Conservation (phyloP, 805 yeast species). For the Ogataea corticis region DNA sequence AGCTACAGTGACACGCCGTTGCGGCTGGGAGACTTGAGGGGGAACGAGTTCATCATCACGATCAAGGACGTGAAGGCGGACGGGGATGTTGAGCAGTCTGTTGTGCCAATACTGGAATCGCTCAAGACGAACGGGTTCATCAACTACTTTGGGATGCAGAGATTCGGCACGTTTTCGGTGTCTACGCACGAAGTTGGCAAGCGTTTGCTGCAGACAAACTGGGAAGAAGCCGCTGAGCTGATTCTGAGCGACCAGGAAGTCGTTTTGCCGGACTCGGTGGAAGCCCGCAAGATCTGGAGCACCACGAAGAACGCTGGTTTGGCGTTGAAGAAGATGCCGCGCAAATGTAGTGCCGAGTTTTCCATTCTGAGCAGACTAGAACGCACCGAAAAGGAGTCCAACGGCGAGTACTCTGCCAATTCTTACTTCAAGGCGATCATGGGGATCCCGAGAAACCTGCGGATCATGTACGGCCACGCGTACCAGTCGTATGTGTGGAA, state of each 20-base stretch:
- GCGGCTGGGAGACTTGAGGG: slow-evolving; percentile 78
- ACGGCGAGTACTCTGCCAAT: slow-evolving; percentile 46
- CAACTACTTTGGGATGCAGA: slow-evolving; percentile 96
- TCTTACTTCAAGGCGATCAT: slow-evolving; percentile 79
- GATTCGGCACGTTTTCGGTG: slow-evolving; percentile 94
- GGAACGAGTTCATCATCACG: slow-evolving; percentile 87
- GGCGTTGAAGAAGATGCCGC: slow-evolving; percentile 80
- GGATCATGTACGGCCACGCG: slow-evolving; percentile 96
- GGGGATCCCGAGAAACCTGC: slow-evolving; percentile 87
- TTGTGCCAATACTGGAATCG: slow-evolving; percentile 55
- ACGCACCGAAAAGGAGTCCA: slow-evolving; percentile 48
- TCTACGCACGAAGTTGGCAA: slow-evolving; percentile 89
- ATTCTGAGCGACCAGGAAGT: slow-evolving; percentile 83
- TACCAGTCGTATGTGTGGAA: slow-evolving; percentile 98
- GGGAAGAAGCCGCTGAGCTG: slow-evolving; percentile 78
- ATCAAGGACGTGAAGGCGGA: slow-evolving; percentile 65
- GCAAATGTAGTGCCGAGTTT: slow-evolving; percentile 81
- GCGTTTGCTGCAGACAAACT: slow-evolving; percentile 65
- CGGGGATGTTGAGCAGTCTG: slow-evolving; percentile 43
- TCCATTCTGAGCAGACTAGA: slow-evolving; percentile 64
- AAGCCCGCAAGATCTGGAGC: slow-evolving; percentile 82
- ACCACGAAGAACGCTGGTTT: slow-evolving; percentile 62
- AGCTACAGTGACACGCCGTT: slow-evolving; percentile 61
- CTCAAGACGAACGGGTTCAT: slow-evolving; percentile 74
- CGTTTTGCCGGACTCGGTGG: slow-evolving; percentile 78